Evolutionary conservation across 345 rosid genomes (phyloP).

Genomic region (Psidium friedrichsthalianum): DNA sequence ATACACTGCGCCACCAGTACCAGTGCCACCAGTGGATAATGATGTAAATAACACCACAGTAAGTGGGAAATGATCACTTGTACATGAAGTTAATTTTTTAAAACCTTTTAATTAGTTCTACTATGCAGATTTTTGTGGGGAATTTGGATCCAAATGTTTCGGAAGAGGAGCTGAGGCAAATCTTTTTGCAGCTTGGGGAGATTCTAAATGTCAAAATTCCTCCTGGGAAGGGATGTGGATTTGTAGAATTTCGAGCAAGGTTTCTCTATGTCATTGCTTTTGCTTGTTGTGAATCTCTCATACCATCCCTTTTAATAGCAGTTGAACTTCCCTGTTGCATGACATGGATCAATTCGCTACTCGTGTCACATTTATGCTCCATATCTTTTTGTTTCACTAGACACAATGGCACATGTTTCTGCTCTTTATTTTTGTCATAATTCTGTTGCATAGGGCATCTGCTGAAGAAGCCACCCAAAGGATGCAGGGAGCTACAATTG

Average conservation of each 20-base stretch:
- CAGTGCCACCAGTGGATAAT: slow-evolving; percentile 51
- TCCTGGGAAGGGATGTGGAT: slow-evolving; percentile 79
- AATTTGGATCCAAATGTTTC: slow-evolving; percentile 76
- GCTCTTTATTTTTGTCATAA: background rate
- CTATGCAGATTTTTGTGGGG: slow-evolving; percentile 58
- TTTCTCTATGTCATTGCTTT: slow-evolving; percentile 2
- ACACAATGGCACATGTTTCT: background rate
- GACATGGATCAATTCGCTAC: background rate
- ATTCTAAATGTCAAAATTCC: slow-evolving; percentile 77
- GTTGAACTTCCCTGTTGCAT: background rate
- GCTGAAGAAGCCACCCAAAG: slow-evolving; percentile 87
- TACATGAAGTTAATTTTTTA: background rate
- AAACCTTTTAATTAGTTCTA: background rate
- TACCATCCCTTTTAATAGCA: background rate
- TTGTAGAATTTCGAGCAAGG: slow-evolving; percentile 74
- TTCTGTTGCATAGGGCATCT: slow-evolving; percentile 38
- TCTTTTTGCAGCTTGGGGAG: slow-evolving; percentile 67
- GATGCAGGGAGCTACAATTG: slow-evolving; percentile 88
- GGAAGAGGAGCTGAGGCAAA: slow-evolving; percentile 78
- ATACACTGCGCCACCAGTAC: slow-evolving; percentile 53
- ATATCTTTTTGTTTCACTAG: background rate
- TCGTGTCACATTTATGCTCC: background rate
- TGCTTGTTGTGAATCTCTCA: background rate
- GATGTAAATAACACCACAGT: slow-evolving; percentile 80
- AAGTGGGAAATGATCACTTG: slow-evolving; percentile 15